Evolutionary conservation across 2,329 filamentous ascomycete species (phyloP).

Genomic region (Ceratocystis cubensis): DNA sequence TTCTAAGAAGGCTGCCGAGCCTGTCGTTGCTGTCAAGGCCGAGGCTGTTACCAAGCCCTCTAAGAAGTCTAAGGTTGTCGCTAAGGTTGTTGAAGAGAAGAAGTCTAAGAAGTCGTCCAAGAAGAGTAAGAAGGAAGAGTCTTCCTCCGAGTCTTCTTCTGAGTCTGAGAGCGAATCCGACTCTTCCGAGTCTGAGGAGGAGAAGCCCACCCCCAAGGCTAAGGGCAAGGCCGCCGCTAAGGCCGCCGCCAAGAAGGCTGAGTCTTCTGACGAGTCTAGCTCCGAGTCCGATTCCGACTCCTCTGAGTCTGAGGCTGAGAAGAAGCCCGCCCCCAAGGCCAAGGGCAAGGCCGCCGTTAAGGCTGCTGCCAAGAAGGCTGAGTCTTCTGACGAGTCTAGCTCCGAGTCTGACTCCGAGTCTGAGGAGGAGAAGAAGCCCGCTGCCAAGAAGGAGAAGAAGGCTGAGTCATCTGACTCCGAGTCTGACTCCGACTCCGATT

Average conservation of each 20-base stretch:
- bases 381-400: constrained; percentile 31
- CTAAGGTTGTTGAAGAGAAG: constrained; percentile 35
- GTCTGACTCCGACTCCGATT: constrained; percentile 31
- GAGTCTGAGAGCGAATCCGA: constrained; percentile 30
- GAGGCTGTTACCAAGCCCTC: constrained; percentile 54
- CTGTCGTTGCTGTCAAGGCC: constrained; percentile 29
- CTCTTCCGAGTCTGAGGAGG: constrained; percentile 30
- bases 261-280: constrained; percentile 26
- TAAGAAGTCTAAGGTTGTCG: constrained; percentile 44
- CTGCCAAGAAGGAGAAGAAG: constrained; percentile 20
- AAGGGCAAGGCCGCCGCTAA: constrained; percentile 6
- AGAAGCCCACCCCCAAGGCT: constrained; percentile 20
- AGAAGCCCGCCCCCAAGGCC: constrained; percentile 19
- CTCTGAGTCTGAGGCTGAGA: constrained; percentile 29
- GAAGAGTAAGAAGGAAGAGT: constrained; percentile 35
- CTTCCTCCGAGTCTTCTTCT: constrained; percentile 28
- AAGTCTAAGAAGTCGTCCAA: constrained; percentile 32
- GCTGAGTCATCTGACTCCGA: constrained; percentile 30
- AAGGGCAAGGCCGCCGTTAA: constrained; percentile 8
- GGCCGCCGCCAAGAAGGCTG: constrained; percentile 28
- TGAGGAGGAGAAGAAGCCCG: constrained; percentile 26
- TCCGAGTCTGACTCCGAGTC: constrained; percentile 29
- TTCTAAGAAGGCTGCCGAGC: constrained; percentile 39
- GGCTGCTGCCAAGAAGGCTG: constrained; percentile 28
- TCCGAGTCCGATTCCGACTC: constrained; percentile 31